Evolutionary conservation across 768 basidiomycete species (phyloP), one percentile per base, ranked within the genome.

Genomic region (Tylopilus felleus): DNA sequence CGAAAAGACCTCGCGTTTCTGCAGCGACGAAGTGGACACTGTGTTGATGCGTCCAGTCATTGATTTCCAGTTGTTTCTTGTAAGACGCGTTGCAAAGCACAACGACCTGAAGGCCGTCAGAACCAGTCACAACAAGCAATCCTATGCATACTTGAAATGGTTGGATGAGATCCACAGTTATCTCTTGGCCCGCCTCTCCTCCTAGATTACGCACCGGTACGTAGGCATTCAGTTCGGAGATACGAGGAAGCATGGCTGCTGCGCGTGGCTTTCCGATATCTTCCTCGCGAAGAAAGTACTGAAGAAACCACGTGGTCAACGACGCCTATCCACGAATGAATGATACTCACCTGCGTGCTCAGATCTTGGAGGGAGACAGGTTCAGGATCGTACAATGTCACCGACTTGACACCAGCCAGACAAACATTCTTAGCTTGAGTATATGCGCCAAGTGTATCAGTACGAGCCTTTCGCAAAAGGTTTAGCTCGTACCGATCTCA

Each of bases 371-470:
- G 64, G 22, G 82, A 80, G 12, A 94, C 91, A 12, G 83, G 88
- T 60, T 93, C 88, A 9, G 95, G 95, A 72, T 99, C 97, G 67
- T 84, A 98, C 52, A 98, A 80, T 6, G 95, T 95, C 28, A 98
- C 96, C 7, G 92, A 93, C 74, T 97, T 98, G 47, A 99, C 97
- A 53, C 97, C 97, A 46, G 97, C 97, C 51, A 99, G 79, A 51
- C 84, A 87, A 52, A 98, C 79, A 68, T 99, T 93, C 79, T 99
- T 99, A 57, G 97, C 96, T 60, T 55, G 25, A 38, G 43, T 54
- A 59, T 62, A 61, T 62, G 54, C 38, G 22, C 33, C 6, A 19
- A 5, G 2, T 23, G 21, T 43, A 49, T 65, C 33, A 64, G 59
- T 12, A 40, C 43, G 29, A 57, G 22, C 33, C 21, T 47, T 49